A percentile compares a stretch with the other conserved stretches of the same genome.
phyloP scores from a whole-genome alignment of 2,329 filamentous ascomycete species.

The Cladosporium sp. region DNA sequence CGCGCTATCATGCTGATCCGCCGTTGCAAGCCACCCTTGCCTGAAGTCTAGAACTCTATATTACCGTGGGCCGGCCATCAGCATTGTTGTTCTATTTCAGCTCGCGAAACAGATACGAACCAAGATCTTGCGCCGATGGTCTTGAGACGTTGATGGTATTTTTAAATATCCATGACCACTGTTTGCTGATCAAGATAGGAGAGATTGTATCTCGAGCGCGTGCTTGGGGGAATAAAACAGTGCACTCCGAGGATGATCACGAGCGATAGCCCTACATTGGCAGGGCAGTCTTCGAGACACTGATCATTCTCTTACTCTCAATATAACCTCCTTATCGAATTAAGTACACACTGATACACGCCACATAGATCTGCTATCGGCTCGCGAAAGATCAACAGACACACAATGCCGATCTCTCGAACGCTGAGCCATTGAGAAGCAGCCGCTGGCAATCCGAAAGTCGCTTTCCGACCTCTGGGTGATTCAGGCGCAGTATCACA shows the following conservation, averaged over 20 bases:
- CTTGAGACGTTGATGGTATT: neutral
- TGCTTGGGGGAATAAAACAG: neutral
- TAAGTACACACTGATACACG: neutral
- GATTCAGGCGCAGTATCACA: neutral
- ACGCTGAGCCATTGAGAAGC: neutral
- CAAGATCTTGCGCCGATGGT: neutral
- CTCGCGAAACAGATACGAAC: neutral
- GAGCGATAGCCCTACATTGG: neutral
- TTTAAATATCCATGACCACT: neutral
- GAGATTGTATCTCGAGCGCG: neutral
- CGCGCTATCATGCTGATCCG: slow-evolving; percentile 1
- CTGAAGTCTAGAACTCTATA: slow-evolving; percentile 4
- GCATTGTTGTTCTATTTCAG: neutral
- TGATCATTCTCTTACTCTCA: neutral
- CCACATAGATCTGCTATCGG: neutral
- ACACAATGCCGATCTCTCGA: neutral
- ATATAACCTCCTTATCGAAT: neutral
- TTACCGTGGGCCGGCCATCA: neutral
- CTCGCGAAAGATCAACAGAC: neutral
- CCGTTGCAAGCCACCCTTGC: slow-evolving; percentile 10
- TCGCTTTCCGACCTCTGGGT: neutral
- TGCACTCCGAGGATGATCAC: neutral
- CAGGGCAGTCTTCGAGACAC: neutral
- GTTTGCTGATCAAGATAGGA: neutral
- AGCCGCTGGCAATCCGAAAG: neutral